Conservation (phyloP, 2,329 filamentous ascomycete genomes). For the Biscogniauxia mediterranea region DNA sequence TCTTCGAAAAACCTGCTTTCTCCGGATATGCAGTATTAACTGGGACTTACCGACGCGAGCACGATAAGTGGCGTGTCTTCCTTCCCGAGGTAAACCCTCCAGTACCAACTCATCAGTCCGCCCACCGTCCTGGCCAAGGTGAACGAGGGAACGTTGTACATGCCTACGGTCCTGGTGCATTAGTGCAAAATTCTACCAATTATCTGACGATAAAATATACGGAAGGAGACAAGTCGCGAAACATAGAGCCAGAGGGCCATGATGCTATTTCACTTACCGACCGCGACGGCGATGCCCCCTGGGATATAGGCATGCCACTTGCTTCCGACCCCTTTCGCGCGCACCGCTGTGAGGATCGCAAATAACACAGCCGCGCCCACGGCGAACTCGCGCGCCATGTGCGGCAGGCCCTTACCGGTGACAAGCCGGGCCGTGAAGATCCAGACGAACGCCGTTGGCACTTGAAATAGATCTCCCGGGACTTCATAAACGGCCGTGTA, state of each 20-base stretch:
- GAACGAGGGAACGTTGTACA: constrained; percentile 97
- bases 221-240: too few species aligned
- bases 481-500: constrained; percentile 87
- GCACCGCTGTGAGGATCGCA: constrained; percentile 64
- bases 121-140: constrained; percentile 85
- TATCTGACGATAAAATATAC: too few species aligned
- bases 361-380: constrained; percentile 73
- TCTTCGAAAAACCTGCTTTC: not conserved
- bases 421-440: constrained; percentile 93
- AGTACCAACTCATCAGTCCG: constrained; percentile 73
- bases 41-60: constrained; percentile 63
- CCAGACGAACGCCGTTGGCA: constrained; percentile 95
- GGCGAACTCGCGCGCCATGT: constrained; percentile 80
- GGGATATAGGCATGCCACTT: constrained; percentile 77
- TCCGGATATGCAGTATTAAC: not conserved
- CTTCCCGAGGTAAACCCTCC: constrained; percentile 54
- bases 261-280: constrained; percentile 57
- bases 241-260: not conserved
- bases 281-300: constrained; percentile 92
- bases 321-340: constrained; percentile 56
- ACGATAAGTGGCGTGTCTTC: constrained; percentile 79
- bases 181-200: too few species aligned
- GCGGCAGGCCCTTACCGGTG: constrained; percentile 82
- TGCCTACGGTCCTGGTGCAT: constrained; percentile 51
- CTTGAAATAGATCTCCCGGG: constrained; percentile 85